Evolutionary conservation across 2,329 filamentous ascomycete species (phyloP), one percentile per base, ranked within the genome.

Genomic region (Cytospora piceicola): DNA sequence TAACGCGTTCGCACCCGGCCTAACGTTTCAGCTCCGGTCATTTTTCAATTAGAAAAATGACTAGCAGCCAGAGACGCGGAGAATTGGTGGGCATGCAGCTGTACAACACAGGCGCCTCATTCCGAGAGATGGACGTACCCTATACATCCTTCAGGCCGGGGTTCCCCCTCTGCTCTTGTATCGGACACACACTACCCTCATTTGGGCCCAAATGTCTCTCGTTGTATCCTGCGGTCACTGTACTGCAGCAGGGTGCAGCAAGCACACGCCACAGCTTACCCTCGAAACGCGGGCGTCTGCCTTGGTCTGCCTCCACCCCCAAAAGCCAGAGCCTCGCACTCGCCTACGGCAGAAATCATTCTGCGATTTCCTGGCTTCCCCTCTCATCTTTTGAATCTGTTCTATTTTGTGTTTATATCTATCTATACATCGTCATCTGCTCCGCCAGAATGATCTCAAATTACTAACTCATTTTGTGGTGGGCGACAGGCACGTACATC

Each of bases 191-290:
- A 55, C 46, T 55, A 14, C 49, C 51, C 29, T 62, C 61, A 54
- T 61, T 56, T 22, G 61, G 59, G 36, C 15, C 52, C 59, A 42
- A 46, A 63, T 61, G 66, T 66, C 57, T 8, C 54, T 32, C 55
- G n/a, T 60, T 68, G 66, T 66, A 68, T 59, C 66, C 63, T 57
- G 55, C 39, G 64, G 66, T 68, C 56, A 56, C 63, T 66, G 63
- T 68, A 65, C 63, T 60, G 63, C 66, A 49, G 7, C 42, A 51
- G 57, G 59, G 52, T 62, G 63, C 63, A 57, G 58, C 62, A 62
- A 56, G 62, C 59, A 62, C 30, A 67, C 30, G 58, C 64, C 64
- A 65, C 66, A 68, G 66, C 66, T 65, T 68, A 66, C 58, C 63
- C 63, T 63, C 55, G 52, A 63, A 46, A 60, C 51, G n/a, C 60